Percentiles rank a stretch among this genome's conserved stretches.
phyloP scores from a whole-genome alignment of 345 rosid species.

The Pelargonium nanum region DNA sequence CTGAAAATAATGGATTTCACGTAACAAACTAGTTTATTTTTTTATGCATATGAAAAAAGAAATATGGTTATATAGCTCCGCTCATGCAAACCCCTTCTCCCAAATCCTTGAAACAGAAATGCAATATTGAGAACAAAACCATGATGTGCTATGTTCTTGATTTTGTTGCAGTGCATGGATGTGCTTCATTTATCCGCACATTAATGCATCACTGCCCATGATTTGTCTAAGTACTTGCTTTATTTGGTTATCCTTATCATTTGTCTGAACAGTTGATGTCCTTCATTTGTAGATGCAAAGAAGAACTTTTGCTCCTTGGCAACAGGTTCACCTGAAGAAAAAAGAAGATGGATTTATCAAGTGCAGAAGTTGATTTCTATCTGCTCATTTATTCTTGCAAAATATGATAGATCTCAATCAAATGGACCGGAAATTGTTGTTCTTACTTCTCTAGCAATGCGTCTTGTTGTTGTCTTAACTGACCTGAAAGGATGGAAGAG shows the following conservation, averaged over 20 bases:
- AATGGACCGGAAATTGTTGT: conserved; percentile 31
- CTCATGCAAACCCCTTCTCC: too few relatives aligned
- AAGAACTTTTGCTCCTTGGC: conserved; percentile 60
- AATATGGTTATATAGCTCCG: too few relatives aligned
- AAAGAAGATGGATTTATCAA: conserved; percentile 62
- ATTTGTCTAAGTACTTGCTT: background rate
- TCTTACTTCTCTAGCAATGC: conserved; percentile 56
- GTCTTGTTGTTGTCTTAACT: conserved; percentile 53
- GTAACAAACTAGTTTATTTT: too few relatives aligned
- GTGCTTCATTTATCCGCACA: too few relatives aligned
- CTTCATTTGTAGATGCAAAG: conserved; percentile 43
- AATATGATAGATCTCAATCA: conserved; percentile 32
- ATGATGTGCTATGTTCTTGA: too few relatives aligned
- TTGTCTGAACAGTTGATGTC: conserved; percentile 1
- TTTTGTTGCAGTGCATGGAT: too few relatives aligned
- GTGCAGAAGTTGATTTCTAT: conserved; percentile 52
- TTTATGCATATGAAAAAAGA: too few relatives aligned
- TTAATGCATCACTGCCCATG: background rate
- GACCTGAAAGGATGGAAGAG: conserved; percentile 70
- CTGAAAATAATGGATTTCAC: too few relatives aligned
- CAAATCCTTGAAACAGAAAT: too few relatives aligned
- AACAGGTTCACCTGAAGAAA: conserved; percentile 48
- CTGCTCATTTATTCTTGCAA: conserved; percentile 51
- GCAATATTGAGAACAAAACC: too few relatives aligned
- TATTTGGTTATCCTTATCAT: background rate